A percentile compares a stretch with the other conserved stretches of the same genome.
These are phyloP conservation scores for Abortiporus biennis DNA, from an alignment of 1,284 basidiomycete species.

Conservation along the genomic window DNA sequence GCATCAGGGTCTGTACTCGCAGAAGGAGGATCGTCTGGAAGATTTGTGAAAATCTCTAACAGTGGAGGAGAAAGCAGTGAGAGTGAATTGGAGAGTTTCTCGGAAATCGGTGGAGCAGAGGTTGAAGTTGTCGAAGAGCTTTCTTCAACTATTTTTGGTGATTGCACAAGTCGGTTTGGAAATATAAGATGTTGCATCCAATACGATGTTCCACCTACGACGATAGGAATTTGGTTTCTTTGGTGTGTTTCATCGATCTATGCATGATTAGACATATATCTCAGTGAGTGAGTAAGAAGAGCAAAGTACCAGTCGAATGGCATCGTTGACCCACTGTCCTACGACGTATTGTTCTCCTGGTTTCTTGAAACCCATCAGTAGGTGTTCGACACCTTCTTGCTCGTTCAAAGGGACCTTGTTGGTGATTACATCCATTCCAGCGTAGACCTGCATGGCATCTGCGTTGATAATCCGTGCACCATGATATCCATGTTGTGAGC, in stretches of 20 bases:
- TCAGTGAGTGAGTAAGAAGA: neutral
- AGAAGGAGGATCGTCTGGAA: constrained; percentile 48
- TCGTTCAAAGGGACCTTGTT: constrained; percentile 87
- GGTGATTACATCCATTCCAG: constrained; percentile 91
- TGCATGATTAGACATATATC: neutral
- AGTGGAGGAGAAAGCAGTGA: constrained; percentile 37
- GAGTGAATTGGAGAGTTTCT: constrained; percentile 34
- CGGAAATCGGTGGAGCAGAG: constrained; percentile 25
- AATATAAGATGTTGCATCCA: constrained; percentile 95
- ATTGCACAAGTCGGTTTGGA: constrained; percentile 54
- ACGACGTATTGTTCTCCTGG: constrained; percentile 87
- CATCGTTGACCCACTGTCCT: constrained; percentile 81
- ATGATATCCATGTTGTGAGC: constrained; percentile 38
- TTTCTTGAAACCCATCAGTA: constrained; percentile 82
- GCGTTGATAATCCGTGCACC: constrained; percentile 85
- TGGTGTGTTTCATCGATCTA: constrained; percentile 70
- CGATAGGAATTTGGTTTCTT: constrained; percentile 69
- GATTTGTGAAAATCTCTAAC: constrained; percentile 50
- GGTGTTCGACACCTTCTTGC: constrained; percentile 79
- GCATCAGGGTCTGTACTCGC: constrained; percentile 45
- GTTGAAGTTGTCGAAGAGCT: constrained; percentile 9
- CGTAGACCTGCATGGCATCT: constrained; percentile 97
- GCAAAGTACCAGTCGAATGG: constrained; percentile 56
- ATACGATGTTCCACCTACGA: constrained; percentile 95
- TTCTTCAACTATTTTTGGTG: neutral